Percentiles rank a stretch among this genome's conserved stretches.
Conservation (phyloP, 345 rosid species). For the Syzygium jambos region DNA sequence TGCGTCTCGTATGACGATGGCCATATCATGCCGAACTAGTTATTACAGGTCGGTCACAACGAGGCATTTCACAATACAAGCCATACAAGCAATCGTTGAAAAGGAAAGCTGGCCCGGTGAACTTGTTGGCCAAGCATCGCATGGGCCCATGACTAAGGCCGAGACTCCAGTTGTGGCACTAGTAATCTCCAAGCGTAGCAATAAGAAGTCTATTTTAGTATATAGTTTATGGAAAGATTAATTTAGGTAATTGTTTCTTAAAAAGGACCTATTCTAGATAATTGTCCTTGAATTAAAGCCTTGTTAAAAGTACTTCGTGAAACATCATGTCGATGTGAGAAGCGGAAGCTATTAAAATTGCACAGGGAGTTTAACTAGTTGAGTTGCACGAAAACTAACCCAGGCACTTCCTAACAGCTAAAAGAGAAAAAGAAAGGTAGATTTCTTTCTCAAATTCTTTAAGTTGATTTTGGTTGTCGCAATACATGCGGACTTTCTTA, state of each 20-base stretch:
- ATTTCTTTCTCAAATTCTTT: not conserved
- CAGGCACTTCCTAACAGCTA: not conserved
- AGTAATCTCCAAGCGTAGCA: not conserved
- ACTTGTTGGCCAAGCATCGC: not conserved
- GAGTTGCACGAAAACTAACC: accelerated
- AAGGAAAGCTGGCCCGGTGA: not conserved
- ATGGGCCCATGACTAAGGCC: not conserved
- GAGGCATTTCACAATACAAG: not conserved
- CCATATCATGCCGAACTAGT: not conserved
- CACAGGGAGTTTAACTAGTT: not conserved
- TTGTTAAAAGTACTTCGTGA: not conserved
- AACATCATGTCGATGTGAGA: not conserved
- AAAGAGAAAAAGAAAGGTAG: not conserved
- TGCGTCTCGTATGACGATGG: not conserved
- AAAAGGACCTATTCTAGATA: not conserved
- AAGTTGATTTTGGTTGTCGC: not conserved
- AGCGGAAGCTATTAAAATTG: not conserved
- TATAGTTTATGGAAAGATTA: not conserved
- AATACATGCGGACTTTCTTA: not conserved
- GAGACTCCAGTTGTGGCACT: not conserved
- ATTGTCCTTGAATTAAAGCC: not conserved
- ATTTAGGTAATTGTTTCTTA: not conserved
- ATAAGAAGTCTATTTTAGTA: not conserved
- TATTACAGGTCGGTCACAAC: not conserved
- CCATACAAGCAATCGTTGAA: not conserved